These are phyloP conservation scores for Akanthomyces dipterigenus DNA, from an alignment of 2,329 filamentous ascomycete species.

Conservation along the genomic window DNA sequence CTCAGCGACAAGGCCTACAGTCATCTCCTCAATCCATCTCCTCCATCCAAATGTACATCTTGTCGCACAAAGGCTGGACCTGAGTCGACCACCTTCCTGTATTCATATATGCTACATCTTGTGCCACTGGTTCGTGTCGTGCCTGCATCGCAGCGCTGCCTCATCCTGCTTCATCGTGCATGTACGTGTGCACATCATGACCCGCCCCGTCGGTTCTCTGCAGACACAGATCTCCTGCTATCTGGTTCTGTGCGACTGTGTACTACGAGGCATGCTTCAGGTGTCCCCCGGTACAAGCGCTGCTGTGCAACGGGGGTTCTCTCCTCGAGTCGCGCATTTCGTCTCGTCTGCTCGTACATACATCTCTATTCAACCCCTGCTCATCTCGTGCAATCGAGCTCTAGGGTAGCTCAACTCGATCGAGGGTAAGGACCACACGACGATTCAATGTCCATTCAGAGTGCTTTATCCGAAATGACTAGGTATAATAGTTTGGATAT, in stretches of 20 bases:
- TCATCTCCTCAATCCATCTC: neutral
- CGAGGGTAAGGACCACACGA: too few relatives aligned
- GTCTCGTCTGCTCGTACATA: neutral
- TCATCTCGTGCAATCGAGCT: neutral
- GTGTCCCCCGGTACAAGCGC: neutral
- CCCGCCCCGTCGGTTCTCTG: neutral
- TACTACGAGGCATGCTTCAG: neutral
- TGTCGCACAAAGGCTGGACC: neutral
- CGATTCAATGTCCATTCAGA: too few relatives aligned
- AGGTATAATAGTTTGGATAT: too few relatives aligned
- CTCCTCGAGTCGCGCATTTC: neutral
- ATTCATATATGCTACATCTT: neutral
- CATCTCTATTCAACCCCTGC: too few relatives aligned
- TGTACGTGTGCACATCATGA: neutral
- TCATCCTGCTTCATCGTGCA: conserved; percentile 1
- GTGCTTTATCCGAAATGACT: too few relatives aligned
- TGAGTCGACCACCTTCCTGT: neutral
- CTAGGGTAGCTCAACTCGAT: neutral
- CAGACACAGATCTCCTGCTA: neutral
- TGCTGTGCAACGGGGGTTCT: neutral
- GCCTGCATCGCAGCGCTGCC: conserved; percentile 1
- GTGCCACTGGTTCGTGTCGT: neutral
- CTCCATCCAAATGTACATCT: neutral
- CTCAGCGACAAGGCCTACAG: too few relatives aligned
- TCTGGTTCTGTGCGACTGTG: neutral